Evolutionary conservation across 495 filamentous ascomycete species (phyloP), one percentile per base, ranked within the genome.

Genomic region (Trichocladium uniseriatum): DNA sequence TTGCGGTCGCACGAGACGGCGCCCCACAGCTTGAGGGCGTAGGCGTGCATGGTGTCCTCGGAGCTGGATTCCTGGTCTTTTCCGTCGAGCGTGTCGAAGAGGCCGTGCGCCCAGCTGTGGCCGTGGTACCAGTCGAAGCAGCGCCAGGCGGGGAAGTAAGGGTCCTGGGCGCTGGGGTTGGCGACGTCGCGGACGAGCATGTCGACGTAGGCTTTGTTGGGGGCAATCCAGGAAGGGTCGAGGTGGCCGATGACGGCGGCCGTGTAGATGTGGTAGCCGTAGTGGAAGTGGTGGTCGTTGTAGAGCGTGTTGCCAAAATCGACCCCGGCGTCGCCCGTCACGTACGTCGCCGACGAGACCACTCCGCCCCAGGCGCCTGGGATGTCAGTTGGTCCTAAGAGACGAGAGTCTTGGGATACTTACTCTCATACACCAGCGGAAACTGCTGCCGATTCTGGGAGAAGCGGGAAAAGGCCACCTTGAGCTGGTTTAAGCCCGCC

Each of bases 261-360:
- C 1, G 89, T 76, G 50, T 87, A 87, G 62, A 98, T 83, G 67
- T 94, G 94, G 64, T 98, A 96, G 29, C 83, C 79, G 52, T 75
- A 78, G 60, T 95, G 94, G 69, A 98, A 98, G 64, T 98, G 94
- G 59, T 97, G 94, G 59, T 98, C 92, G 59, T 95, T 95, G 73
- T 95, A 95, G 52, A 79, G 80, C 1, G 81, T 81, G 58, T 90
- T 89, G 43, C 88, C 88, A 60, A 90, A 92, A 58, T 94, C 87
- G 35, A 66, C 75, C 7, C 82, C 80, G 6, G 74, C 54, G 56
- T 95, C 79, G 9, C 84, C 79, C 11, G 76, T 87, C n/a, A 65
- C 61, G 62, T 94, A 98, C 7, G 80, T 79, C 2, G 86, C 88
- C 6, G 80, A 79, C 5, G 86, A 90, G 13, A 95, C 86, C 3